phyloP scores from a whole-genome alignment of 805 yeast genomes.

The Wickerhamiella azymoides region DNA sequence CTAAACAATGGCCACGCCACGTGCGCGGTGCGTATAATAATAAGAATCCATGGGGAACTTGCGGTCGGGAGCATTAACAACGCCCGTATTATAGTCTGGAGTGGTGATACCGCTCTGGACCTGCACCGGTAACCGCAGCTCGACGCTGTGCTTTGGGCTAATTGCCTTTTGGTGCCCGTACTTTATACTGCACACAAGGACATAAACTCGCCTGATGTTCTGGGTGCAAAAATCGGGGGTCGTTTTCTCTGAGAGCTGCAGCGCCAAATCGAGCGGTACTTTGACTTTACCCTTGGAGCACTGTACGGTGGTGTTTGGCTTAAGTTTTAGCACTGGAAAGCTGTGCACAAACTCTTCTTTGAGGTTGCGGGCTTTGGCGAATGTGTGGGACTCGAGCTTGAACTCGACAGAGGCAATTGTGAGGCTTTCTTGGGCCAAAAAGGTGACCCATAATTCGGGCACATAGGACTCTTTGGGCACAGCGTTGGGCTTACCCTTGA shows the following conservation, averaged over 20 bases:
- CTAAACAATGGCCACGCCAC: slow-evolving; percentile 5
- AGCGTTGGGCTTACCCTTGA: slow-evolving; percentile 1
- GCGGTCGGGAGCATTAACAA: slow-evolving; percentile 11
- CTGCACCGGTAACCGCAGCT: slow-evolving; percentile 11
- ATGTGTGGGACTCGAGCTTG: background rate
- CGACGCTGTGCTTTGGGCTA: slow-evolving; percentile 14
- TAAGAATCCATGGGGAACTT: slow-evolving; percentile 12
- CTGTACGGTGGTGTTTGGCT: background rate
- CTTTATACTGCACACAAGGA: slow-evolving; percentile 22
- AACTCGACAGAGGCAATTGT: background rate
- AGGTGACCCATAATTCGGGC: slow-evolving; percentile 1
- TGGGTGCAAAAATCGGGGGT: slow-evolving; percentile 46
- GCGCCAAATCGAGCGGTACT: slow-evolving; percentile 22
- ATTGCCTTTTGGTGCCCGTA: slow-evolving; percentile 18
- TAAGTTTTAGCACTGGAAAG: background rate
- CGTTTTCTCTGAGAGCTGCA: slow-evolving; percentile 21
- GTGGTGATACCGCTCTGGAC: slow-evolving; percentile 18
- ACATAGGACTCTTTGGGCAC: background rate
- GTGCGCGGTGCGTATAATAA: slow-evolving; percentile 4
- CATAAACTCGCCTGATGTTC: slow-evolving; percentile 37
- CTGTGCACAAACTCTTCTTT: background rate
- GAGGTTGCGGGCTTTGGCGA: slow-evolving; percentile 2
- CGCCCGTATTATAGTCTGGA: slow-evolving; percentile 19
- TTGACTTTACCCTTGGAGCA: slow-evolving; percentile 10
- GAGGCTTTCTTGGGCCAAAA: slow-evolving; percentile 1